These are phyloP conservation scores for Aspergillus uvarum DNA, from an alignment of 2,329 filamentous ascomycete genomes.

Conservation along the genomic window DNA sequence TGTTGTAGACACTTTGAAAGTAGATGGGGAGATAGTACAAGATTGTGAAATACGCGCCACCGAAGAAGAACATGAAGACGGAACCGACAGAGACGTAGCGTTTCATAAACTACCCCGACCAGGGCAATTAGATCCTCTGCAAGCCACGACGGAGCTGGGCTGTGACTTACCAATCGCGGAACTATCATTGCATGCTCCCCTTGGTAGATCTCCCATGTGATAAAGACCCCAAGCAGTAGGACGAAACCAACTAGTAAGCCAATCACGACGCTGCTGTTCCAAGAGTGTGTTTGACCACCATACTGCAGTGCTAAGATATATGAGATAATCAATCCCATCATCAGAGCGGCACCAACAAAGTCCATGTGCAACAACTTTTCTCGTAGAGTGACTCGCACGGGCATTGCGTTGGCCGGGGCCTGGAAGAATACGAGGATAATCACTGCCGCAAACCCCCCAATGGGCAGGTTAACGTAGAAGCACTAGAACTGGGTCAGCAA, in stretches of 20 bases:
- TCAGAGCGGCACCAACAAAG: conserved; percentile 38
- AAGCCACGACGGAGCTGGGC: conserved; percentile 29
- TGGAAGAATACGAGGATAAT: conserved; percentile 29
- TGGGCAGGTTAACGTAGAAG: conserved; percentile 34
- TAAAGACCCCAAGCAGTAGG: too few species aligned
- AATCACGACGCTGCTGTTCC: too few species aligned
- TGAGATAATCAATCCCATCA: conserved; percentile 30
- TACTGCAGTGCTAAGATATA: too few species aligned
- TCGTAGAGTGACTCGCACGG: conserved; percentile 11
- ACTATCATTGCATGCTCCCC: too few species aligned
- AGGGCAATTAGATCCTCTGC: conserved; percentile 34
- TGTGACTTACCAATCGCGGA: too few species aligned
- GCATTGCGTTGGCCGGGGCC: not conserved
- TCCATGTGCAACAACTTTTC: not conserved
- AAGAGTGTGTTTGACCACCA: too few species aligned
- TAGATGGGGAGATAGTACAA: conserved; percentile 50
- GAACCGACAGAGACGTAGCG: not conserved
- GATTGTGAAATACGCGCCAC: conserved; percentile 22
- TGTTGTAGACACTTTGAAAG: conserved; percentile 43
- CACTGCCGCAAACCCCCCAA: conserved; percentile 15
- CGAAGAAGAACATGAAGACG: conserved; percentile 22
- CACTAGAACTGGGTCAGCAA: not conserved
- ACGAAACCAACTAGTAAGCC: too few species aligned
- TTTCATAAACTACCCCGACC: conserved; percentile 8
- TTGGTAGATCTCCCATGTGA: too few species aligned